These are phyloP conservation scores for Pythium coloratum DNA, from an alignment of 352 stramenopile genomes.

Conservation along the genomic window DNA sequence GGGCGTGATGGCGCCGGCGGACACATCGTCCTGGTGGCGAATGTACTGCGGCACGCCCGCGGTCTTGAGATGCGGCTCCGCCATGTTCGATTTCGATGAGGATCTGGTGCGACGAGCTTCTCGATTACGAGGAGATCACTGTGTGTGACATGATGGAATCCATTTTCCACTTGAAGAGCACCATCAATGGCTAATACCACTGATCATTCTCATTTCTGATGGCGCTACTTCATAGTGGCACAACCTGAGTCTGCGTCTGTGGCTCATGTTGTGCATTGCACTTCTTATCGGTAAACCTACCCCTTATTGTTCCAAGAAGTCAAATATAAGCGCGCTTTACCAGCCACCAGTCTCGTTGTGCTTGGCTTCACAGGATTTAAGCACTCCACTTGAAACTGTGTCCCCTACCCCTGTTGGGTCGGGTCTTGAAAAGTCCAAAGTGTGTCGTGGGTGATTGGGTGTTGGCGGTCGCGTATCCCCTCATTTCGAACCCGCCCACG, in stretches of 20 bases:
- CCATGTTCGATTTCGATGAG: slow-evolving; percentile 36
- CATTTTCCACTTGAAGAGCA: slow-evolving; percentile 3
- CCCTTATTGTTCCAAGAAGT: neutral
- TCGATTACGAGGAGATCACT: neutral
- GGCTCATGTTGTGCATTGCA: neutral
- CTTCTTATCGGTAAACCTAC: neutral
- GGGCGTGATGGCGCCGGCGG: slow-evolving; percentile 68
- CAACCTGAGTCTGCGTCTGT: neutral
- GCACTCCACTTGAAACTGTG: neutral
- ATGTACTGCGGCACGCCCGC: slow-evolving; percentile 75
- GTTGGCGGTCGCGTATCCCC: neutral
- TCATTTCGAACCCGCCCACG: neutral
- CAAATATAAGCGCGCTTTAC: neutral
- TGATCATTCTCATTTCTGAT: neutral
- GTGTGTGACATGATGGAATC: slow-evolving; percentile 4
- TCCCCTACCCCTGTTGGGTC: neutral
- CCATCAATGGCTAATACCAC: neutral
- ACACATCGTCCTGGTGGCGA: slow-evolving; percentile 72
- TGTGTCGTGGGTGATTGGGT: slow-evolving; percentile 4
- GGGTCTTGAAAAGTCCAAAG: neutral
- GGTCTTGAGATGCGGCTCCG: slow-evolving; percentile 86
- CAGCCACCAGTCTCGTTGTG: neutral
- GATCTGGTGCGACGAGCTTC: neutral
- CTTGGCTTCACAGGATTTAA: neutral
- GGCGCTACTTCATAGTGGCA: slow-evolving; percentile 3